phyloP scores from a whole-genome alignment of 441 rosid species.

The Adansonia rubrostipa region DNA sequence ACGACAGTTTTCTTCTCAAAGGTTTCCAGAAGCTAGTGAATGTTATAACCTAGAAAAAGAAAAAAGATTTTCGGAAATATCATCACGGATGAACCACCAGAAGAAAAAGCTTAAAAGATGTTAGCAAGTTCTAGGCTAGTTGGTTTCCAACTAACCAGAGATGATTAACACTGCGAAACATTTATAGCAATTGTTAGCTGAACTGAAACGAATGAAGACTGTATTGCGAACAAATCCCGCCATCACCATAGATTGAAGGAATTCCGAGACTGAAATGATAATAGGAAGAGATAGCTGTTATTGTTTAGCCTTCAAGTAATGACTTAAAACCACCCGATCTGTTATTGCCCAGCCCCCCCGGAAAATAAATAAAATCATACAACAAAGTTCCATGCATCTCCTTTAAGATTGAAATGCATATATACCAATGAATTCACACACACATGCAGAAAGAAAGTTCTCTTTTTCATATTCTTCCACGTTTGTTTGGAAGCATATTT shows the following conservation, averaged over 20 bases:
- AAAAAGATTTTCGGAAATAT: neutral
- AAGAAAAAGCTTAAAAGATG: neutral
- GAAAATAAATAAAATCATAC: neutral
- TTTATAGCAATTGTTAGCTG: neutral
- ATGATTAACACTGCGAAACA: neutral
- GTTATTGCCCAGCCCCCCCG: neutral
- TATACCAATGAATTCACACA: neutral
- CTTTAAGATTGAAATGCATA: neutral
- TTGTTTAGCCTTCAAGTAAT: neutral
- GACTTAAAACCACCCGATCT: neutral
- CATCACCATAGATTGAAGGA: neutral
- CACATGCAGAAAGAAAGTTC: neutral
- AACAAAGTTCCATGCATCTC: neutral
- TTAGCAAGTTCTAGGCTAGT: neutral
- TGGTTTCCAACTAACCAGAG: neutral
- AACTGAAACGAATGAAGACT: neutral
- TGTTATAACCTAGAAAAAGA: no score
- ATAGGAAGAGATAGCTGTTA: neutral
- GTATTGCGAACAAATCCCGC: neutral
- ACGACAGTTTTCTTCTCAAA: neutral
- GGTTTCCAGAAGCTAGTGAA: neutral
- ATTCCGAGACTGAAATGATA: neutral
- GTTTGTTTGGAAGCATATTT: slow-evolving; percentile 2
- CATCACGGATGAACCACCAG: neutral
- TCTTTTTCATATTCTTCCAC: neutral